These are phyloP conservation scores for Neurospora tetraspora DNA, from an alignment of 495 filamentous ascomycete genomes.

Conservation along the genomic window DNA sequence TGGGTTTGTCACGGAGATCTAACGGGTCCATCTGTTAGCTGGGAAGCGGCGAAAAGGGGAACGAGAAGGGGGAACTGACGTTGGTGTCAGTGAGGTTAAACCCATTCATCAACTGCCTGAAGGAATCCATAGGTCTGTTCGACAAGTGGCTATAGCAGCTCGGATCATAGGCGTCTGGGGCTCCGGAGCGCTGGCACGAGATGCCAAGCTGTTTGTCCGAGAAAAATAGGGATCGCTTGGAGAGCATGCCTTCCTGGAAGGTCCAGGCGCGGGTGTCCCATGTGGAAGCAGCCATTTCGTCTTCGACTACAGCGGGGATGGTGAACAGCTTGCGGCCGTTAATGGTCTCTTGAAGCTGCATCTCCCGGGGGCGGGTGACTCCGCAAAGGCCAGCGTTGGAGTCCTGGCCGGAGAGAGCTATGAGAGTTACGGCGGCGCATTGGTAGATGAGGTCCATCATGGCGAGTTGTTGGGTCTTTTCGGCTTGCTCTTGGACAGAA, in stretches of 20 bases:
- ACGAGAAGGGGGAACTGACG: background rate
- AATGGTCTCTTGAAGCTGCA: conserved; percentile 5
- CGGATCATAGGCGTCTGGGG: background rate
- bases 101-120: background rate
- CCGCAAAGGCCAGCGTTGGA: conserved; percentile 11
- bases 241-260: conserved; percentile 9
- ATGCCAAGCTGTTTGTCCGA: conserved; percentile 4
- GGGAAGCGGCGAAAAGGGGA: background rate
- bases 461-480: conserved; percentile 1
- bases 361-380: background rate
- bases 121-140: background rate
- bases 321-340: conserved; percentile 6
- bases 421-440: conserved; percentile 3
- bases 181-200: background rate
- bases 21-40: background rate
- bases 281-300: background rate
- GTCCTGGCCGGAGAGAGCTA: background rate
- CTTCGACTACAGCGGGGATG: background rate
- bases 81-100: background rate
- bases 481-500: background rate
- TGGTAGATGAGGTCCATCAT: conserved; percentile 14
- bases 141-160: background rate
- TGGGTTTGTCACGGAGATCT: background rate
- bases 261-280: conserved; percentile 14
- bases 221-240: conserved; percentile 7